A percentile compares a stretch with the other conserved stretches of the same genome.
These are phyloP conservation scores for Xylaria curta DNA, from an alignment of 495 filamentous ascomycete genomes.

Conservation along the genomic window DNA sequence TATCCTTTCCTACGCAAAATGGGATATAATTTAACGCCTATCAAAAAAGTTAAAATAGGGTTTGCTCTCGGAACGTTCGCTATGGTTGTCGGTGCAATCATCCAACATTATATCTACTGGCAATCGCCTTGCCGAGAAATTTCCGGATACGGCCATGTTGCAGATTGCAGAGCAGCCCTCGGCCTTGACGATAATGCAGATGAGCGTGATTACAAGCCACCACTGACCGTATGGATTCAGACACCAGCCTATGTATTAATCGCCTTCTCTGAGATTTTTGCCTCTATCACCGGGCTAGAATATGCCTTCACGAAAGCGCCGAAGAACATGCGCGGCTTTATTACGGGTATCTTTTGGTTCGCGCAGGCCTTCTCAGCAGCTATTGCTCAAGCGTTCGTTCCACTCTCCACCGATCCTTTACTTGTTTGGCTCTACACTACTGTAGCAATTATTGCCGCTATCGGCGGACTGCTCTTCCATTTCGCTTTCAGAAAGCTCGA, in stretches of 20 bases:
- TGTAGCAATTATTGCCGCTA: slow-evolving; percentile 65
- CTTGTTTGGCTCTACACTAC: slow-evolving; percentile 69
- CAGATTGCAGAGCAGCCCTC: slow-evolving; percentile 45
- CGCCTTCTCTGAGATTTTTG: slow-evolving; percentile 76
- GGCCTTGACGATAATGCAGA: slow-evolving; percentile 27
- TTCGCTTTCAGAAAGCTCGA: slow-evolving; percentile 64
- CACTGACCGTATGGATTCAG: slow-evolving; percentile 70
- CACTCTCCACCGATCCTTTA: slow-evolving; percentile 69
- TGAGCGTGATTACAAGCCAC: slow-evolving; percentile 42
- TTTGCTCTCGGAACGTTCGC: slow-evolving; percentile 65
- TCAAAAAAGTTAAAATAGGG: slow-evolving; percentile 75
- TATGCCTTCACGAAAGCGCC: slow-evolving; percentile 85
- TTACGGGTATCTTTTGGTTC: slow-evolving; percentile 72
- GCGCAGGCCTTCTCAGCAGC: slow-evolving; percentile 72
- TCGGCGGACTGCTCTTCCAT: slow-evolving; percentile 69
- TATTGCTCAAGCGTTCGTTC: slow-evolving; percentile 71
- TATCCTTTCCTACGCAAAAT: slow-evolving; percentile 70
- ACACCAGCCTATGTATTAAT: slow-evolving; percentile 69
- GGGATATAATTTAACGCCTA: slow-evolving; percentile 71
- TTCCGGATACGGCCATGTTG: slow-evolving; percentile 43
- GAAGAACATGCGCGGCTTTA: slow-evolving; percentile 75
- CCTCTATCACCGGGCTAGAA: slow-evolving; percentile 61
- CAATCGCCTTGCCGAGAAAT: slow-evolving; percentile 60
- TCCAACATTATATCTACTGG: slow-evolving; percentile 75
- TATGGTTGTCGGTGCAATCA: slow-evolving; percentile 70